These are phyloP conservation scores for Ceratobasidium theobromae DNA, from an alignment of 1,284 basidiomycete genomes.

Conservation along the genomic window DNA sequence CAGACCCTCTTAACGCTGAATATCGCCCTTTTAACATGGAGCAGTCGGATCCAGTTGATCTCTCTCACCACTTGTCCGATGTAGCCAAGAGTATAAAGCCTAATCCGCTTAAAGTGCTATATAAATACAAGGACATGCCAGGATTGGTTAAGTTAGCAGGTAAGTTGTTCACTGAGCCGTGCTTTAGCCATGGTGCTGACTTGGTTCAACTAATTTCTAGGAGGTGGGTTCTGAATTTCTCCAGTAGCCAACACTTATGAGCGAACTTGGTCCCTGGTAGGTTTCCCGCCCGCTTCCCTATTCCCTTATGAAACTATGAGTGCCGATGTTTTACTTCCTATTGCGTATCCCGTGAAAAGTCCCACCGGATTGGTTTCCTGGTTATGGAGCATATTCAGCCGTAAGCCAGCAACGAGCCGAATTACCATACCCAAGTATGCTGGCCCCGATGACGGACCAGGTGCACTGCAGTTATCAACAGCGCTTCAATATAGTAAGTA, in stretches of 20 bases:
- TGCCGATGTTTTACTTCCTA: conserved; percentile 48
- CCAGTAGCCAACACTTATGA: background rate
- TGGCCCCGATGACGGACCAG: conserved; percentile 42
- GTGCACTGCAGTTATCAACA: conserved; percentile 59
- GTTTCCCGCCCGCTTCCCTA: conserved; percentile 61
- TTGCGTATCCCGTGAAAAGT: conserved; percentile 45
- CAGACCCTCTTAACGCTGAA: too few species aligned
- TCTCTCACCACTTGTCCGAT: conserved; percentile 60
- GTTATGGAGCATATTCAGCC: conserved; percentile 65
- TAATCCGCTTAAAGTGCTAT: conserved; percentile 66
- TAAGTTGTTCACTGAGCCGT: background rate
- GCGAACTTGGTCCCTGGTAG: conserved; percentile 13
- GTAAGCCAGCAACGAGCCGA: conserved; percentile 51
- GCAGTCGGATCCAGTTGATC: conserved; percentile 49
- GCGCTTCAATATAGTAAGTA: conserved; percentile 68
- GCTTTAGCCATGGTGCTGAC: background rate
- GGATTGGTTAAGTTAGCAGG: conserved; percentile 48
- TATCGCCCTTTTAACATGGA: too few species aligned
- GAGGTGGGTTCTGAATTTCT: background rate
- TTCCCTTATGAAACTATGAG: conserved; percentile 64
- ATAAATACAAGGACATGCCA: conserved; percentile 55
- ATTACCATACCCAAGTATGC: conserved; percentile 65
- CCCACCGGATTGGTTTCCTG: conserved; percentile 52
- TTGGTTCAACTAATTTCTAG: background rate
- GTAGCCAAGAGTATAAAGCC: conserved; percentile 54